A percentile compares a stretch with the other conserved stretches of the same genome.
These are phyloP conservation scores for Penicillium griseofulvum DNA, from an alignment of 2,329 filamentous ascomycete genomes.

Conservation along the genomic window DNA sequence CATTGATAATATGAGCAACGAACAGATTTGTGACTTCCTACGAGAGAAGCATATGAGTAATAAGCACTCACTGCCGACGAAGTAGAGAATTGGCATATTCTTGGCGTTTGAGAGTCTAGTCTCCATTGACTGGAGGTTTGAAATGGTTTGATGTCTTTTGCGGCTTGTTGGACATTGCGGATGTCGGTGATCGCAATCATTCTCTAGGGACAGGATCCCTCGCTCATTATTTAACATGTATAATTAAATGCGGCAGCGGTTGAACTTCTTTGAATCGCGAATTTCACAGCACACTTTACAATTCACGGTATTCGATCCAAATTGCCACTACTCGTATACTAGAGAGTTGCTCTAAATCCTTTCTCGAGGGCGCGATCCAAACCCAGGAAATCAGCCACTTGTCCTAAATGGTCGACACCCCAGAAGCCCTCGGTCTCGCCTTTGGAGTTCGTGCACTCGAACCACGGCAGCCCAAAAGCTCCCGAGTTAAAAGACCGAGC, in stretches of 20 bases:
- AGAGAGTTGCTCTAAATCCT: constrained; percentile 33
- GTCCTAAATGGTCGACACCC: constrained; percentile 60
- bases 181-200: not conserved
- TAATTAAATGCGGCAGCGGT: not conserved
- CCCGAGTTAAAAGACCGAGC: constrained; percentile 55
- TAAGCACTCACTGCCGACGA: constrained; percentile 6
- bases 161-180: not conserved
- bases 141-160: not conserved
- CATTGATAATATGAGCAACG: constrained; percentile 31
- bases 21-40: constrained; percentile 34
- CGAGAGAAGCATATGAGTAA: constrained; percentile 31
- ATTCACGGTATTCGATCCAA: not conserved
- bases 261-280: not conserved
- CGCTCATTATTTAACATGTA: not conserved
- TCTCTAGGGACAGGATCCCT: constrained; percentile 1
- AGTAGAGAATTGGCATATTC: not conserved
- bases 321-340: not conserved
- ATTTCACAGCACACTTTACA: not conserved
- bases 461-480: constrained; percentile 62
- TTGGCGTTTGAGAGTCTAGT: not conserved
- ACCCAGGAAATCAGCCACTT: constrained; percentile 53
- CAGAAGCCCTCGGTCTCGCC: constrained; percentile 57
- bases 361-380: constrained; percentile 41
- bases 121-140: constrained; percentile 2
- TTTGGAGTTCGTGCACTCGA: constrained; percentile 54